phyloP scores from a whole-genome alignment of 495 filamentous ascomycete species.

The Aspergillus conjunctus region DNA sequence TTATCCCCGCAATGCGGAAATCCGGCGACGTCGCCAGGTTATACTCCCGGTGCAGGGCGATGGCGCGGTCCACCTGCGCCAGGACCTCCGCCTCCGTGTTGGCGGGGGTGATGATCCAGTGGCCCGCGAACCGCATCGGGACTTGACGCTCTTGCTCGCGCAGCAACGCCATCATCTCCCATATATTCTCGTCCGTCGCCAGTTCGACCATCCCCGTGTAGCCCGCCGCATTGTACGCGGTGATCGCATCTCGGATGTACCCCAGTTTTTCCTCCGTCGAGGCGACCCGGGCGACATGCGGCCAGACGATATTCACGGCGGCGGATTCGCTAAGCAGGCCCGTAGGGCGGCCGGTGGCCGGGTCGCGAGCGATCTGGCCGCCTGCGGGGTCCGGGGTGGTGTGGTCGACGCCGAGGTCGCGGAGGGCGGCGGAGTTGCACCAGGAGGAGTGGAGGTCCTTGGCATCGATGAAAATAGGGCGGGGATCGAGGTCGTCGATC shows the following conservation, averaged over 20 bases:
- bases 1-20: conserved; percentile 64
- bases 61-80: conserved; percentile 60
- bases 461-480: conserved; percentile 63
- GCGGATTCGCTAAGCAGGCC: conserved; percentile 60
- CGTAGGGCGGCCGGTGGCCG: conserved; percentile 42
- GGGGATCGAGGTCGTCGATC: conserved; percentile 52
- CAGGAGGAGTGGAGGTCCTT: conserved; percentile 65
- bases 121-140: conserved; percentile 57
- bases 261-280: conserved; percentile 51
- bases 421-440: conserved; percentile 58
- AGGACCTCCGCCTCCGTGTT: conserved; percentile 45
- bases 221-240: conserved; percentile 52
- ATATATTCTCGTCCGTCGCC: conserved; percentile 63
- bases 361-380: conserved; percentile 56
- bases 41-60: conserved; percentile 52
- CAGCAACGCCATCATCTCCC: conserved; percentile 51
- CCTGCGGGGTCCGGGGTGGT: conserved; percentile 53
- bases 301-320: conserved; percentile 61
- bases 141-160: conserved; percentile 33
- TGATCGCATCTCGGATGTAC: conserved; percentile 39
- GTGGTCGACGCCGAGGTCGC: conserved; percentile 51
- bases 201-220: conserved; percentile 65
- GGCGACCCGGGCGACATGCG: conserved; percentile 54
- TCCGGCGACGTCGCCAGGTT: conserved; percentile 51
- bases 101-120: conserved; percentile 60